Evolutionary conservation across 1,139 yeast genomes (phyloP), one percentile per base, ranked within the genome.

Genomic region (Taphrina wiesneri): DNA sequence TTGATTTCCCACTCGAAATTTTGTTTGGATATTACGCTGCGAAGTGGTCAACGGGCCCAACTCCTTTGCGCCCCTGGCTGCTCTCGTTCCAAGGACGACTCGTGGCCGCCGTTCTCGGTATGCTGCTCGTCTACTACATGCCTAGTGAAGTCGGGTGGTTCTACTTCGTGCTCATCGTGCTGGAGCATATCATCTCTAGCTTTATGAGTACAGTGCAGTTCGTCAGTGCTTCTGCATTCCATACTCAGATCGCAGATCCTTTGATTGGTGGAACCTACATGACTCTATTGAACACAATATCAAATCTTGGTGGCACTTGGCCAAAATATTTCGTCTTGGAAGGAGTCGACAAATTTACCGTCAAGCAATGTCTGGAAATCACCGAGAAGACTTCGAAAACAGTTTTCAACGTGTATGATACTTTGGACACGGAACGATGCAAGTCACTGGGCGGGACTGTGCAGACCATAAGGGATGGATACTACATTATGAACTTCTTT

Each of bases 291-390:
- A 95, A 95, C 76, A 93, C 99, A 0, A 80, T 93, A 62, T 86
- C 96, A 43, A 93, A 93, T 74, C 82, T 92, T 67, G 99, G 99
- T 41, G 99, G 99, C 3, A 95, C 96, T 30, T 95, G 99, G 99
- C 99, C 99, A 0, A 82, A 92, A 67, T 79, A 90, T 28, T 79
- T 93, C 56, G 86, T 92, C 4, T 82, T 91, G 72, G 84, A 81
- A 69, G 81, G 91, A 75, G 93, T 95, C 67, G 98, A 92, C 76
- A 82, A 81, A 71, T 83, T 91, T 70, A 89, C 97, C 11, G 15
- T 28, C 41, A 60, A 60, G 30, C 39, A 51, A 26, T 60, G 64
- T 49, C 19, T 23, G 9, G 63, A 49, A 26, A 19, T n/a, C 43
- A 17, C 56, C 17, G 59, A 61, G 63, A 67, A 64, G 67, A 46